Base-by-base conservation (phyloP, 2,329 filamentous ascomycete species). In the Penicillium sp. region DNA sequence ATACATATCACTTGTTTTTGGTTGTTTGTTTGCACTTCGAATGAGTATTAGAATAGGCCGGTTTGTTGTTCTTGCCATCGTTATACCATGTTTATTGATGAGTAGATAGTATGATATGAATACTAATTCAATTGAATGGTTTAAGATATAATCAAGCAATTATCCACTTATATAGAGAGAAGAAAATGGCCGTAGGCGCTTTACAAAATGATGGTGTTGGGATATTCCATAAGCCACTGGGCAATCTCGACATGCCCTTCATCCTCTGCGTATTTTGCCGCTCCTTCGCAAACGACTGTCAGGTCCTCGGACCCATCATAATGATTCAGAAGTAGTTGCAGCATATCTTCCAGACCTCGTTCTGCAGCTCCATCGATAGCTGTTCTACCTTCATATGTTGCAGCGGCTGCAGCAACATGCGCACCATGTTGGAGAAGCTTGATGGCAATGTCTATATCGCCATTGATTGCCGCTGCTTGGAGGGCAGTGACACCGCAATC, bases 331-430 rank as follows among this genome's bases (percentile, higher is more conserved):
- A 38, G 33, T 38, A 38, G 33, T 16, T 38, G 33, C 33, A 38
- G 30, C 60, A 68, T 65, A 38, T 70, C 63, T 8, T 66, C n/a
- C 40, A 61, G 60, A 4, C 63, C 66, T 53, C 62, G 14, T n/a
- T 63, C 62, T 7, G 68, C 67, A 26, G 68, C 68, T 33, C 46
- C 64, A 57, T 64, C 62, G 18, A 69, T 58, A 26, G 67, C 62
- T 3, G 64, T 68, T 43, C 57, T 59, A 18, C 66, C 67, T 24
- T 57, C 8, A 2, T n/a, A 6, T 23, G 54, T n/a, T 33, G 55
- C 49, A 3, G 46, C 33, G 3, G 56, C 59, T 35, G 59, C 59
- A 47, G 52, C 28, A 38, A 63, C 54, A 58, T 61, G 51, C 16
- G 62, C 63, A 3, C 60, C 58, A n/a, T 16, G 28, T 30, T 53